A percentile compares a stretch with the other conserved stretches of the same genome.
Conservation (phyloP, 345 rosid genomes). For the Carallia pectinifolia region DNA sequence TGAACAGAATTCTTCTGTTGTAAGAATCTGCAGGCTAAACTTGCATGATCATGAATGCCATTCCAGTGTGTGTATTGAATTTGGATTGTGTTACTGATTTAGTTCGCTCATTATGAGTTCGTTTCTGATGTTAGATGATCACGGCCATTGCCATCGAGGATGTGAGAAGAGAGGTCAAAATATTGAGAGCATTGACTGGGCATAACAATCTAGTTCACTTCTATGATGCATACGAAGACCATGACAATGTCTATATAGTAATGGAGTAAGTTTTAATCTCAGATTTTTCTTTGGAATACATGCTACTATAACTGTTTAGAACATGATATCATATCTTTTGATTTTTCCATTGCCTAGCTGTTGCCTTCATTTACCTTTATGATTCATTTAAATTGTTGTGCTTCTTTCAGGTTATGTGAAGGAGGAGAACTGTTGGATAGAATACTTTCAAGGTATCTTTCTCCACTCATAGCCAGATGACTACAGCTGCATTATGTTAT, state of each 20-base stretch:
- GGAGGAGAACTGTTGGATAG: conserved; percentile 98
- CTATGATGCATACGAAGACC: conserved; percentile 88
- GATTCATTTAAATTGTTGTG: conserved; percentile 4
- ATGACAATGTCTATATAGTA: conserved; percentile 75
- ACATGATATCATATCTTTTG: not conserved
- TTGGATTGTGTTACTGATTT: not conserved
- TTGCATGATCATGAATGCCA: not conserved
- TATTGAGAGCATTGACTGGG: conserved; percentile 80
- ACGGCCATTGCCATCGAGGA: conserved; percentile 94
- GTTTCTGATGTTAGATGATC: conserved; percentile 65
- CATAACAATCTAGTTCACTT: conserved; percentile 78
- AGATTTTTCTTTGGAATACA: not conserved
- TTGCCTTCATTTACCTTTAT: not conserved
- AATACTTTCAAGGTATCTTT: conserved; percentile 82
- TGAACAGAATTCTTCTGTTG: not conserved
- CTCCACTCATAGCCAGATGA: conserved; percentile 15
- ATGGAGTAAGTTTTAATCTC: conserved; percentile 72
- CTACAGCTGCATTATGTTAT: not conserved
- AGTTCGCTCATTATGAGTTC: conserved; percentile 14
- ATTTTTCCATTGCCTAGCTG: not conserved
- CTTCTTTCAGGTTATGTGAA: conserved; percentile 71
- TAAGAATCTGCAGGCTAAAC: too few relatives aligned
- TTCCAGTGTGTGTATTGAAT: not conserved
- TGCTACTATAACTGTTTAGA: conserved; percentile 9
- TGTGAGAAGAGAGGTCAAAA: conserved; percentile 96